Evolutionary conservation across 768 basidiomycete genomes (phyloP).

Genomic region (Boletus huronensis): DNA sequence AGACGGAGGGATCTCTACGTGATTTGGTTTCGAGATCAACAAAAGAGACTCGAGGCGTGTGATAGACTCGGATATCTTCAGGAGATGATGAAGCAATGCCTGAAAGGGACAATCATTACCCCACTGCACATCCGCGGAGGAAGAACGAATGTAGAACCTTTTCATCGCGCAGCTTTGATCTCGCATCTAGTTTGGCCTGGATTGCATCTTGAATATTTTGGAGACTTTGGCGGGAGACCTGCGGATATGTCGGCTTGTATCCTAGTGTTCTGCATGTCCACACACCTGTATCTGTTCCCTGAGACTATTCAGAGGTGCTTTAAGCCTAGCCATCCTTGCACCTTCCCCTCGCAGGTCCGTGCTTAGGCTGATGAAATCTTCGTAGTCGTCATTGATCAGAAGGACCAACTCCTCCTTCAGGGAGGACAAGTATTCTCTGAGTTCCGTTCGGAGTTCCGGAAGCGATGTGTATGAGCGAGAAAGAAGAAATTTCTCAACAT

Average conservation of each 20-base stretch:
- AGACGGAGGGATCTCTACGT: conserved; percentile 29
- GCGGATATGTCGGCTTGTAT: not conserved
- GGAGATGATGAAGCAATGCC: conserved; percentile 81
- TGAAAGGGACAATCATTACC: conserved; percentile 29
- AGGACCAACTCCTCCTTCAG: conserved; percentile 93
- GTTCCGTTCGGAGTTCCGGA: conserved; percentile 81
- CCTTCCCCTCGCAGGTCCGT: conserved; percentile 90
- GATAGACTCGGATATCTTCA: conserved; percentile 91
- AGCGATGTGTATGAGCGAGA: conserved; percentile 82
- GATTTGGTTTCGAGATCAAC: conserved; percentile 51
- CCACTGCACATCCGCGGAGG: not conserved
- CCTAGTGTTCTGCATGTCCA: not conserved
- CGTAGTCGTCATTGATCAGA: conserved; percentile 97
- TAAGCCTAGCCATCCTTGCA: conserved; percentile 61
- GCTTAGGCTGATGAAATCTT: conserved; percentile 94
- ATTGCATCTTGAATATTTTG: conserved; percentile 68
- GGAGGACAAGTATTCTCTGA: conserved; percentile 77
- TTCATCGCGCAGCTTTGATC: conserved; percentile 78
- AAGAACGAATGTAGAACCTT: conserved; percentile 44
- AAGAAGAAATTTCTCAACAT: conserved; percentile 84
- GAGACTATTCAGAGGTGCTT: conserved; percentile 61
- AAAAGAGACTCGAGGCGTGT: conserved; percentile 85
- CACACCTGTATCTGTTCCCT: conserved; percentile 65
- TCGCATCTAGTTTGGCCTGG: conserved; percentile 69
- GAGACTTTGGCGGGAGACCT: conserved; percentile 62